Conservation (phyloP, 495 filamentous ascomycete genomes). For the Neurospora sp. region DNA sequence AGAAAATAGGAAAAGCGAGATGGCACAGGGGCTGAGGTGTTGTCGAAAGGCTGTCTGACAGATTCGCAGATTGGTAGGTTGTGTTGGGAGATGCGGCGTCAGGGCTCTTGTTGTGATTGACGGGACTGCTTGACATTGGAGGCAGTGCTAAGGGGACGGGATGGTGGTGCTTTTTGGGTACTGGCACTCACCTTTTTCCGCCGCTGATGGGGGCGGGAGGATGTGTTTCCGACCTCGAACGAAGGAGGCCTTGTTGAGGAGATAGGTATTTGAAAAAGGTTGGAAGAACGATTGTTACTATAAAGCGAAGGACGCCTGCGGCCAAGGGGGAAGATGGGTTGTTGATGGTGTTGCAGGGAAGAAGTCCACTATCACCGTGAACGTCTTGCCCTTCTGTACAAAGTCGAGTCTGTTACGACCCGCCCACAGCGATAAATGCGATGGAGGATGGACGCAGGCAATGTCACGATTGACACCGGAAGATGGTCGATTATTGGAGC, state of each 20-base stretch:
- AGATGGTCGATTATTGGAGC: constrained; percentile 19
- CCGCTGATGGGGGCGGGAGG: not conserved
- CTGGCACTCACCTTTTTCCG: not conserved
- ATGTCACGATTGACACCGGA: constrained; percentile 23
- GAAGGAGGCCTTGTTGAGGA: not conserved
- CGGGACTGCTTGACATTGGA: not conserved
- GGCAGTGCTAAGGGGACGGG: not conserved
- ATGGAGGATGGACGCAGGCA: constrained; percentile 15
- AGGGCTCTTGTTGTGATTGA: not conserved
- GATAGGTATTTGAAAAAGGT: constrained; percentile 3
- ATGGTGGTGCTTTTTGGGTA: not conserved
- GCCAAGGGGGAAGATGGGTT: constrained; percentile 26
- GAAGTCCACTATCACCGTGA: constrained; percentile 45
- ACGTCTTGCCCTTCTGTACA: constrained; percentile 17
- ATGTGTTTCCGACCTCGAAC: not conserved
- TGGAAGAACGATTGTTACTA: constrained; percentile 27
- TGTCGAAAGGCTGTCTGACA: not conserved
- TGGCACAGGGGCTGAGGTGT: not conserved
- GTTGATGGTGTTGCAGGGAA: constrained; percentile 26
- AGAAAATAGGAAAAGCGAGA: not conserved
- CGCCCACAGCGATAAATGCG: constrained; percentile 3
- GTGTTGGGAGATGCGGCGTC: not conserved
- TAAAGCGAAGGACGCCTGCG: constrained; percentile 47
- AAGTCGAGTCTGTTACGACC: constrained; percentile 18
- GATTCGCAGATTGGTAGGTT: not conserved